Conservation (phyloP, 2,329 filamentous ascomycete species). For the Ophiostoma sp. region DNA sequence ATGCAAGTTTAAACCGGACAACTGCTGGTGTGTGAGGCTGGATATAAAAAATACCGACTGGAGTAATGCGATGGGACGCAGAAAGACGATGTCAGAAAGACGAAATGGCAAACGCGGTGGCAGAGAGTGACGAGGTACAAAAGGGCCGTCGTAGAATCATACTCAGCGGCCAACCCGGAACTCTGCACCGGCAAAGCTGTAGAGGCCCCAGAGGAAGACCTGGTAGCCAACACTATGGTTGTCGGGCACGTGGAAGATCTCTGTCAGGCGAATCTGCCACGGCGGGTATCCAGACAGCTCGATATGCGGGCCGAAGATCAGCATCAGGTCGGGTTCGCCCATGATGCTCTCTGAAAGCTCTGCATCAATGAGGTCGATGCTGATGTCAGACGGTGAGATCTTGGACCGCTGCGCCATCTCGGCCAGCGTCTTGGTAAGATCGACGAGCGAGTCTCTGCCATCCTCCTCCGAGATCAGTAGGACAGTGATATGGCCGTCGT, state of each 20-base stretch:
- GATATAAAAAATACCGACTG: neutral
- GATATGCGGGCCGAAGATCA: constrained; percentile 79
- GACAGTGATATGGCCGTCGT: constrained; percentile 48
- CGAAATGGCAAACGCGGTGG: neutral
- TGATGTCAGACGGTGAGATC: constrained; percentile 75
- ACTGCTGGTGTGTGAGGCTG: neutral
- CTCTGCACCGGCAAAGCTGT: constrained; percentile 79
- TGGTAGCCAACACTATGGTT: constrained; percentile 87
- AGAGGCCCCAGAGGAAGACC: constrained; percentile 78
- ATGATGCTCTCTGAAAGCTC: constrained; percentile 77
- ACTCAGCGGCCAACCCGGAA: constrained; percentile 70
- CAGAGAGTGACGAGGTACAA: neutral
- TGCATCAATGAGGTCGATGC: constrained; percentile 76
- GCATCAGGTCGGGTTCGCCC: constrained; percentile 80
- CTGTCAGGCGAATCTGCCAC: constrained; percentile 90
- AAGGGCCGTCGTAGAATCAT: neutral
- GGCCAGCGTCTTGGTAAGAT: constrained; percentile 86
- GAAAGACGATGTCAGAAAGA: neutral
- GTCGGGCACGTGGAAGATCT: constrained; percentile 78
- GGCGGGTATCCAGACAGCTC: constrained; percentile 88
- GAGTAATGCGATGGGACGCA: neutral
- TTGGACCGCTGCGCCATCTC: constrained; percentile 93
- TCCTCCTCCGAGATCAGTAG: constrained; percentile 83
- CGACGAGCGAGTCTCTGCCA: constrained; percentile 87
- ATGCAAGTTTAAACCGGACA: neutral